A percentile compares a stretch with the other conserved stretches of the same genome.
Conservation (phyloP, 306 rosid genomes). For the Rosa lucieae region DNA sequence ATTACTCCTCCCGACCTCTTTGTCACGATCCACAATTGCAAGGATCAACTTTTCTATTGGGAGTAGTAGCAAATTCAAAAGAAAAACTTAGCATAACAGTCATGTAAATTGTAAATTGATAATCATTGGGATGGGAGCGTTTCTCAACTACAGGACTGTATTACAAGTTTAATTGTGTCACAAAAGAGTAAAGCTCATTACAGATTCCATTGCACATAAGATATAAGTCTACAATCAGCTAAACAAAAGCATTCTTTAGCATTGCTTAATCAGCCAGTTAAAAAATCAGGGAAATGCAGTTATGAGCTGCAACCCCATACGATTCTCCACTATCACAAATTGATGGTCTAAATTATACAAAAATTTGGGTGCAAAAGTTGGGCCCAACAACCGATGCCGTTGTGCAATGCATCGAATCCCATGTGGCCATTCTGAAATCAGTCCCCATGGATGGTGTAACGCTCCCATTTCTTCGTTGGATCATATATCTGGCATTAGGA, state of each 20-base stretch:
- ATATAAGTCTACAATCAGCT: not conserved
- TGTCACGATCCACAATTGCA: too few species aligned
- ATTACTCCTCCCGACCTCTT: too few species aligned
- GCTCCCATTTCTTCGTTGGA: constrained; percentile 44
- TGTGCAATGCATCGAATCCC: not conserved
- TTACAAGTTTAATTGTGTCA: not conserved
- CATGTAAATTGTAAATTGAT: not conserved
- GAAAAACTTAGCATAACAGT: not conserved
- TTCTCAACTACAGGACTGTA: too few species aligned
- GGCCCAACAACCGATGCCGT: not conserved
- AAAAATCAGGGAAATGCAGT: not conserved
- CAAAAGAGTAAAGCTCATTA: not conserved
- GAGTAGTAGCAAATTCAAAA: too few species aligned
- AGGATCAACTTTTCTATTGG: too few species aligned
- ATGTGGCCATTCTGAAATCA: not conserved
- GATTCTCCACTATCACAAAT: not conserved
- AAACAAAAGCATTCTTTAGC: not conserved
- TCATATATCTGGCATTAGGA: constrained; percentile 31
- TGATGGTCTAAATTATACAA: not conserved
- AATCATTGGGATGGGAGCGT: too few species aligned
- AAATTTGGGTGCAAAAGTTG: not conserved
- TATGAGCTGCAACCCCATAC: not conserved
- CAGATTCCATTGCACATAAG: not conserved
- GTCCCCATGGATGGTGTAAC: constrained; percentile 42
- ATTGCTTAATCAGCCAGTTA: not conserved